Base-by-base conservation (phyloP, 352 stramenopile species). In the Phytophthora foliorum region DNA sequence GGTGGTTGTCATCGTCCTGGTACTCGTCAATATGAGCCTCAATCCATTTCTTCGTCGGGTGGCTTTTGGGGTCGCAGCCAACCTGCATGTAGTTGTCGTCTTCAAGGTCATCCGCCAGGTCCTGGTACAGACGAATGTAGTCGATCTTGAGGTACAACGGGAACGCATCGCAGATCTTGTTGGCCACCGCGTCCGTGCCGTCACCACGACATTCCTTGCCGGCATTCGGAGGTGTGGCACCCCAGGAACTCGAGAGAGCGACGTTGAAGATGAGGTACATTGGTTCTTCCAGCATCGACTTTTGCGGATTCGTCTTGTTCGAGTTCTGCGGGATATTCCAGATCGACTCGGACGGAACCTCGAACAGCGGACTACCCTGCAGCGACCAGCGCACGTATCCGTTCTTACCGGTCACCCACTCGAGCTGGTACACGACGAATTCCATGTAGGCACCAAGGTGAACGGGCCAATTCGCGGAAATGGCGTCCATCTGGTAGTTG, bases 51-150 rank as follows among this genome's bases (percentile, higher is more conserved):
- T 68, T 72, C 8, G 76, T 84, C 3, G 76, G 76, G 39, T 84
- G 74, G n/a, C 60, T 78, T 4, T 48, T n/a, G 19, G 74, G 76
- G 38, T 82, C 72, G 45, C 76, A 84, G 16, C 76, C 76, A 16
- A 80, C 13, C 13, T 63, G 48, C 74, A 82, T 82, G 45, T 62
- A 69, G 44, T 72, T 71, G 25, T 65, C 65, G 2, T 24, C 38
- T 9, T 74, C 52, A 17, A 74, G 66, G 27, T 74, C 51, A 19
- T 80, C 49, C 0, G 24, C 54, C 5, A 52, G 25, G 46, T 86
- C 78, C 63, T 98, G 92, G 60, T 97, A 98, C 21, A 97, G 56
- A 8, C 90, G 82, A 17, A 98, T 83, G 57, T 88, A 91, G 79
- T 98, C 92, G 58, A 98, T 86, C 45, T 89, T 86, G 60, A 96